A percentile compares a stretch with the other conserved stretches of the same genome.
Evolutionary conservation across 805 yeast species (phyloP).

Genomic region (Candida nemodendra): DNA sequence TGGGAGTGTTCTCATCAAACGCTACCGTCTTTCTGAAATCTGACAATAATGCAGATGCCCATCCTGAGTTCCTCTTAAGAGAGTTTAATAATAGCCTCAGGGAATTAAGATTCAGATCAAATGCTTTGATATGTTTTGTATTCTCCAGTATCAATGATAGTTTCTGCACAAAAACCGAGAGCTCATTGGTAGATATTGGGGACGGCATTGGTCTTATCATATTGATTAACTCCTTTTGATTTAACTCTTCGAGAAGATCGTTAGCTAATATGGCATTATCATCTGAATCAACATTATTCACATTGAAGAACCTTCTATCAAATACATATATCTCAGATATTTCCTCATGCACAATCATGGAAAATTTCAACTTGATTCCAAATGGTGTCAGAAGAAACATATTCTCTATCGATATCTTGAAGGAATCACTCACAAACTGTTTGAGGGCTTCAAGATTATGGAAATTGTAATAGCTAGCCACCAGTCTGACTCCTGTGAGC

Average conservation of each 20-base stretch:
- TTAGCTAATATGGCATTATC: constrained; percentile 13
- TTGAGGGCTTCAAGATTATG: constrained; percentile 42
- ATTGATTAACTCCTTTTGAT: constrained; percentile 24
- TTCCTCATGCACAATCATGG: constrained; percentile 46
- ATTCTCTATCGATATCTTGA: constrained; percentile 40
- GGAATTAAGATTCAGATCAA: constrained; percentile 34
- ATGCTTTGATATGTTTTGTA: constrained; percentile 21
- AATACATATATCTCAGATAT: constrained; percentile 57
- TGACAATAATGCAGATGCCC: constrained; percentile 38
- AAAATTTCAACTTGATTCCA: constrained; percentile 59
- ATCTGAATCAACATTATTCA: constrained; percentile 21
- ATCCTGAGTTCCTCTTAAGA: constrained; percentile 36
- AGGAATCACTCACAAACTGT: constrained; percentile 38
- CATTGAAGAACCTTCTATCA: constrained; percentile 57
- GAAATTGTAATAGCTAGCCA: constrained; percentile 39
- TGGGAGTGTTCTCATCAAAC: constrained; percentile 19
- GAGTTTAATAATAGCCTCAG: constrained; percentile 39
- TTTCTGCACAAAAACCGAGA: constrained; percentile 21
- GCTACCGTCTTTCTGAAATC: constrained; percentile 32
- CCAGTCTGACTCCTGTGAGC: constrained; percentile 40
- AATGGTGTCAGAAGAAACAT: constrained; percentile 59
- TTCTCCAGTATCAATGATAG: constrained; percentile 14
- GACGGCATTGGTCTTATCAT: constrained; percentile 36
- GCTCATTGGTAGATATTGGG: constrained; percentile 27
- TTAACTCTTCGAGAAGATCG: constrained; percentile 26